These are phyloP conservation scores for Calycina herbarum DNA, from an alignment of 2,329 filamentous ascomycete species.

Conservation along the genomic window DNA sequence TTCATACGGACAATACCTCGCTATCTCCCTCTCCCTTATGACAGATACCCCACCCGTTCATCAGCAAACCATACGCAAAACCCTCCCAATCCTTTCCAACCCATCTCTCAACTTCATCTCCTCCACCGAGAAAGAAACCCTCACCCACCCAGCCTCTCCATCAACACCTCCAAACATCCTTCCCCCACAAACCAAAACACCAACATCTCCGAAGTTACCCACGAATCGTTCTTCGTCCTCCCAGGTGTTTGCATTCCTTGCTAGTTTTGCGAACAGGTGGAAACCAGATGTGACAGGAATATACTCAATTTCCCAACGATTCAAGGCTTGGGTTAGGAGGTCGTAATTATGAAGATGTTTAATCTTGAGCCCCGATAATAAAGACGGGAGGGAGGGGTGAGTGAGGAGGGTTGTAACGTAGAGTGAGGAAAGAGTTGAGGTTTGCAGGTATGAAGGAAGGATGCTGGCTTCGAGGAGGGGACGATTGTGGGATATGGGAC, in stretches of 20 bases:
- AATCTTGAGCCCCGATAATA: conserved; percentile 2
- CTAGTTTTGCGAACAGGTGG: conserved; percentile 13
- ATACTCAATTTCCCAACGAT: conserved; percentile 5
- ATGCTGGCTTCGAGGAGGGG: conserved; percentile 1
- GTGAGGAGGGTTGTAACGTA: conserved; percentile 13
- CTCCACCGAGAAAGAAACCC: conserved; percentile 13
- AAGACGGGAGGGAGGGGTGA: conserved; percentile 1
- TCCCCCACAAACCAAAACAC: conserved; percentile 12
- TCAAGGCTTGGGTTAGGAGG: neutral
- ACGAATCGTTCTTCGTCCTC: conserved; percentile 10
- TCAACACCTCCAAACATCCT: conserved; percentile 9
- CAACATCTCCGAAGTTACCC: conserved; percentile 2
- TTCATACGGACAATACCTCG: no score
- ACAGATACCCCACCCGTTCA: no score
- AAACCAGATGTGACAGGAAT: conserved; percentile 11
- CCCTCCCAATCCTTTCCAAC: neutral
- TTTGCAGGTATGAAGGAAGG: neutral
- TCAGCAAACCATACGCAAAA: neutral
- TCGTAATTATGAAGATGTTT: conserved; percentile 1
- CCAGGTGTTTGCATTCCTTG: neutral
- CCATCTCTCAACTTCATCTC: neutral
- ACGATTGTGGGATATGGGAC: conserved; percentile 13
- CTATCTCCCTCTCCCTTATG: no score
- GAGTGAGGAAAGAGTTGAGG: conserved; percentile 12
- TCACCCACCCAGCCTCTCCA: conserved; percentile 13